These are phyloP conservation scores for Alternaria ventricosa DNA, from an alignment of 2,329 filamentous ascomycete species.

Conservation along the genomic window DNA sequence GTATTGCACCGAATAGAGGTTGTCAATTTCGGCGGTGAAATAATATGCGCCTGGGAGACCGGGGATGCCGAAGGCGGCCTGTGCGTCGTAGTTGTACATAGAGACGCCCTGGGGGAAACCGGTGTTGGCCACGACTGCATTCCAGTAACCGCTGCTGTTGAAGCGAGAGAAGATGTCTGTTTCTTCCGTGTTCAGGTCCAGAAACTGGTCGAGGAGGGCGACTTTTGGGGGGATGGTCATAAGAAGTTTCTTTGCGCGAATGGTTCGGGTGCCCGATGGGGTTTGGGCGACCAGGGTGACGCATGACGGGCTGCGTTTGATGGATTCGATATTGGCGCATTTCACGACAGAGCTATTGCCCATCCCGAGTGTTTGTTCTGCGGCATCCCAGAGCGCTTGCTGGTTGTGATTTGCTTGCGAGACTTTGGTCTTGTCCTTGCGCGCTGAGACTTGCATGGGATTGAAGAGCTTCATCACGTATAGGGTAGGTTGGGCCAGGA, in stretches of 20 bases:
- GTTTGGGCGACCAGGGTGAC: neutral
- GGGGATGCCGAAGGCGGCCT: neutral
- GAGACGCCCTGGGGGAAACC: neutral
- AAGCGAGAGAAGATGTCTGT: neutral
- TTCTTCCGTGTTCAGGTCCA: neutral
- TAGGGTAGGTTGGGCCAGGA: neutral
- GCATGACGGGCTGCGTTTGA: neutral
- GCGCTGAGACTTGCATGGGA: neutral
- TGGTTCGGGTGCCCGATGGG: neutral
- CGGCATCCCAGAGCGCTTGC: neutral
- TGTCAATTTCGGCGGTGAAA: neutral
- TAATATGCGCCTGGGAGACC: neutral
- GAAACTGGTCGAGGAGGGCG: neutral
- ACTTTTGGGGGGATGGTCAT: neutral
- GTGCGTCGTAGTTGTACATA: neutral
- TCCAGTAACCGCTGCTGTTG: neutral
- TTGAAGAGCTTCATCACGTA: constrained; percentile 3
- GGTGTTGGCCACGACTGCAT: neutral
- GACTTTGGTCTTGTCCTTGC: neutral
- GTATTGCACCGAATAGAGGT: neutral
- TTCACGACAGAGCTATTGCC: neutral
- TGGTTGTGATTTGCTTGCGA: neutral
- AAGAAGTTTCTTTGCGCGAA: neutral
- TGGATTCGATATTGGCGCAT: neutral
- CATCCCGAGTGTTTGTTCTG: neutral